Percentiles rank a stretch among this genome's conserved stretches.
These are phyloP conservation scores for Melanomma pulvis-pyrius DNA, from an alignment of 495 filamentous ascomycete species.

Conservation along the genomic window DNA sequence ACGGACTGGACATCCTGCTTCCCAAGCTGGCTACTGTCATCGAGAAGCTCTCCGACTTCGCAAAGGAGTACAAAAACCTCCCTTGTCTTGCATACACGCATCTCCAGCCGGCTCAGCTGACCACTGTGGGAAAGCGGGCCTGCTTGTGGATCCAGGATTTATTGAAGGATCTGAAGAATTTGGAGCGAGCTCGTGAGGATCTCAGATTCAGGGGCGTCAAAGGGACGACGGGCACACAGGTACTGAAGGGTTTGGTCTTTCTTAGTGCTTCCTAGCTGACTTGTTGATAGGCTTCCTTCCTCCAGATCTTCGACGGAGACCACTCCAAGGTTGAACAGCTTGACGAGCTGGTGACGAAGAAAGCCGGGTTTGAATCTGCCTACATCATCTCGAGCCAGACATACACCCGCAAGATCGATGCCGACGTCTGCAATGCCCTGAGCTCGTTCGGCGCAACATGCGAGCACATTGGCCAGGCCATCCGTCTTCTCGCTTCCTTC, in stretches of 20 bases:
- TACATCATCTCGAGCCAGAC: slow-evolving; percentile 80
- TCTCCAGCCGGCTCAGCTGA: slow-evolving; percentile 67
- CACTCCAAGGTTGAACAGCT: slow-evolving; percentile 75
- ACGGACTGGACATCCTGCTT: slow-evolving; percentile 74
- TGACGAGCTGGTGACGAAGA: slow-evolving; percentile 73
- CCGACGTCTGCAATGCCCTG: slow-evolving; percentile 77
- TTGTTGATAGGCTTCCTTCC: slow-evolving; percentile 64
- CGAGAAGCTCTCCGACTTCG: slow-evolving; percentile 75
- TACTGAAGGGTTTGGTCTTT: background rate
- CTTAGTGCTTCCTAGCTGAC: background rate
- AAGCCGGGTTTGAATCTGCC: slow-evolving; percentile 76
- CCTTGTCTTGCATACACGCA: slow-evolving; percentile 82
- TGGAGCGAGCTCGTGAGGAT: slow-evolving; percentile 72
- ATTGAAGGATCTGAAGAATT: slow-evolving; percentile 79
- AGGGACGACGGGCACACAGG: slow-evolving; percentile 71
- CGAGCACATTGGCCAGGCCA: slow-evolving; percentile 72
- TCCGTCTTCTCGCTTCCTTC: slow-evolving; percentile 74
- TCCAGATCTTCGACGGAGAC: slow-evolving; percentile 81
- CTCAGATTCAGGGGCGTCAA: slow-evolving; percentile 75
- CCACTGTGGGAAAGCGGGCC: slow-evolving; percentile 81
- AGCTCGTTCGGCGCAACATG: slow-evolving; percentile 81
- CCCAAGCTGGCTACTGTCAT: slow-evolving; percentile 87
- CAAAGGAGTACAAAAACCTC: slow-evolving; percentile 71
- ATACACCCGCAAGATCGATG: slow-evolving; percentile 83
- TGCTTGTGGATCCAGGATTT: slow-evolving; percentile 88